These are phyloP conservation scores for Spongospora subterranea DNA, from an alignment of 208 protist species.

Conservation along the genomic window DNA sequence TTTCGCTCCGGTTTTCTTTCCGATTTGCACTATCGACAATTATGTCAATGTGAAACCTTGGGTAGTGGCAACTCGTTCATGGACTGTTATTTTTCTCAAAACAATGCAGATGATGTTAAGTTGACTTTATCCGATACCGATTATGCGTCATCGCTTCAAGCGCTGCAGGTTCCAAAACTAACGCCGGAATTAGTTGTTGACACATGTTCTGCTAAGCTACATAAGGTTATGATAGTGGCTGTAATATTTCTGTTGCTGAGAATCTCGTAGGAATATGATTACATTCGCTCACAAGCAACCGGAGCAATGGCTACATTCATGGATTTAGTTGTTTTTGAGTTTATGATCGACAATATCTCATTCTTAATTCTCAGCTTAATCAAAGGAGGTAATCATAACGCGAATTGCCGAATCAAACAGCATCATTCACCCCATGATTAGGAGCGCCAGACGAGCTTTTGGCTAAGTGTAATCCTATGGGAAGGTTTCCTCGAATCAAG, in stretches of 20 bases:
- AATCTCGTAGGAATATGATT: conserved; percentile 50
- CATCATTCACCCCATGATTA: neutral
- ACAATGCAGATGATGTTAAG: conserved; percentile 61
- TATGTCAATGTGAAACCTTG: conserved; percentile 55
- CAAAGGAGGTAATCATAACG: conserved; percentile 8
- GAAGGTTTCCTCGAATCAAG: conserved; percentile 16
- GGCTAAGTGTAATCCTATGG: conserved; percentile 39
- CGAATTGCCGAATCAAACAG: neutral
- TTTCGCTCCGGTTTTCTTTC: conserved; percentile 62
- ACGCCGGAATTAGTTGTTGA: conserved; percentile 51
- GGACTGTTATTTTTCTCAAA: conserved; percentile 9
- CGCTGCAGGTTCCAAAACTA: neutral
- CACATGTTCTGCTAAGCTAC: neutral
- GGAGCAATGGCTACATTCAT: conserved; percentile 67
- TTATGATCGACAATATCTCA: conserved; percentile 74
- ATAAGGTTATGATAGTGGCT: conserved; percentile 26
- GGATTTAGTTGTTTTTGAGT: conserved; percentile 69
- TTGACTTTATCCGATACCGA: conserved; percentile 62
- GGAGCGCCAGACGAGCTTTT: neutral
- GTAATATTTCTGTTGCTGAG: neutral
- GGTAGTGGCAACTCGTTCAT: neutral
- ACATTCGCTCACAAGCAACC: conserved; percentile 2
- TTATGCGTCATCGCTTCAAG: conserved; percentile 32
- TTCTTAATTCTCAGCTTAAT: conserved; percentile 67
- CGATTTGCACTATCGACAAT: conserved; percentile 56